These are phyloP conservation scores for Plasmodium berghei DNA, from an alignment of 169 alveolate species.

Conservation along the genomic window DNA sequence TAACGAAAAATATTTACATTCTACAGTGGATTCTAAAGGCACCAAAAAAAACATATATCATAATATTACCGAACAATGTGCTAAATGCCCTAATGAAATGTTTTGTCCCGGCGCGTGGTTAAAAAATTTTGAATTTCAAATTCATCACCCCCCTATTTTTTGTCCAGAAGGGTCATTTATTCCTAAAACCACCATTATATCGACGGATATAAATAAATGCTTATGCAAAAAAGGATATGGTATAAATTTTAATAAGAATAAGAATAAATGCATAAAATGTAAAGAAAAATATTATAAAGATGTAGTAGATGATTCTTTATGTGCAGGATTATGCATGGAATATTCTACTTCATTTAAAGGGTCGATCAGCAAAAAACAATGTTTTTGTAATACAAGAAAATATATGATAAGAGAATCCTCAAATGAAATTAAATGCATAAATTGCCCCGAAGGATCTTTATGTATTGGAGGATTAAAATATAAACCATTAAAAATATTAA, in stretches of 20 bases:
- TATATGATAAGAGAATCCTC: constrained; percentile 79
- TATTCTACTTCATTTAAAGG: constrained; percentile 86
- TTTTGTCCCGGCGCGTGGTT: constrained; percentile 72
- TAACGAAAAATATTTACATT: background rate
- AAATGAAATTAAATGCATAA: constrained; percentile 76
- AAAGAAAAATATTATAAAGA: constrained; percentile 86
- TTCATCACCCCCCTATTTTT: constrained; percentile 83
- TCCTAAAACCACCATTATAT: constrained; percentile 80
- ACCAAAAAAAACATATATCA: background rate
- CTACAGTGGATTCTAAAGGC: constrained; percentile 13
- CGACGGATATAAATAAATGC: constrained; percentile 81
- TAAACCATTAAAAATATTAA: constrained; percentile 76
- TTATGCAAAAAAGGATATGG: constrained; percentile 83
- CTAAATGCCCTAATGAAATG: constrained; percentile 47
- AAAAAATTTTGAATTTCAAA: constrained; percentile 45
- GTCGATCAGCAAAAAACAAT: constrained; percentile 82
- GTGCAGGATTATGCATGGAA: constrained; percentile 87
- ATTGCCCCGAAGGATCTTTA: constrained; percentile 81
- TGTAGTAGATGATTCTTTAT: constrained; percentile 84
- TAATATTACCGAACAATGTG: constrained; percentile 8
- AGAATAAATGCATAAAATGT: constrained; percentile 78
- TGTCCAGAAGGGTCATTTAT: constrained; percentile 85
- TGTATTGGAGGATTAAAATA: constrained; percentile 84
- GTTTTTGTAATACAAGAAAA: constrained; percentile 84
- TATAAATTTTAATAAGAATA: constrained; percentile 17